These are phyloP conservation scores for Aphanomyces euteiches DNA, from an alignment of 352 stramenopile species.

Conservation along the genomic window DNA sequence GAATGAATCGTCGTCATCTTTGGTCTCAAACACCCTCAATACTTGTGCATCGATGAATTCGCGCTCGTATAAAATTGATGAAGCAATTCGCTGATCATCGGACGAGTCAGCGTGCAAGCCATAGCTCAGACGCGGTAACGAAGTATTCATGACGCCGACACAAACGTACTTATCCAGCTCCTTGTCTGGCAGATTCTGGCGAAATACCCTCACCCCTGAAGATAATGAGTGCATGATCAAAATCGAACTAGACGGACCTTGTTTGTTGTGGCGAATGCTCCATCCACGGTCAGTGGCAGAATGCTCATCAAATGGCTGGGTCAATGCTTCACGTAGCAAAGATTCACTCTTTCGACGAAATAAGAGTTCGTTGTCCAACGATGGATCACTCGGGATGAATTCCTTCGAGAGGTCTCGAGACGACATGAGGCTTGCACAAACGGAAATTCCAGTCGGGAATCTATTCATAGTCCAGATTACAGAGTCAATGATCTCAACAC, in stretches of 20 bases:
- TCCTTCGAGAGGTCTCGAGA: background rate
- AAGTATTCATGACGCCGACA: background rate
- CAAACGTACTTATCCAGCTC: constrained; percentile 12
- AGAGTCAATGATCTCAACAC: no score
- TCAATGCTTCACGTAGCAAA: background rate
- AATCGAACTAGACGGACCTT: constrained; percentile 3
- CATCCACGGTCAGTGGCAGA: background rate
- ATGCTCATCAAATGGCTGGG: background rate
- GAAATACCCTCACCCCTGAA: constrained; percentile 10
- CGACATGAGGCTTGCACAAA: no score
- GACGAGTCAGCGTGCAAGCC: constrained; percentile 13
- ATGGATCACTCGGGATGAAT: background rate
- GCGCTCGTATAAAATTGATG: constrained; percentile 27
- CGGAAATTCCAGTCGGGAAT: no score
- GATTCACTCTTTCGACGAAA: constrained; percentile 5
- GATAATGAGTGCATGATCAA: background rate
- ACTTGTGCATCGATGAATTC: constrained; percentile 25
- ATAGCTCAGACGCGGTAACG: background rate
- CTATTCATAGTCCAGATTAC: no score
- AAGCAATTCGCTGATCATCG: constrained; percentile 1
- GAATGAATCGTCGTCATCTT: background rate
- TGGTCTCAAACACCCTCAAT: constrained; percentile 11
- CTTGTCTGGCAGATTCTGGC: background rate
- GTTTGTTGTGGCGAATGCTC: constrained; percentile 18
- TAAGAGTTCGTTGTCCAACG: background rate